These are phyloP conservation scores for Tuber umbilicatum DNA, from an alignment of 495 filamentous ascomycete species.

Conservation along the genomic window DNA sequence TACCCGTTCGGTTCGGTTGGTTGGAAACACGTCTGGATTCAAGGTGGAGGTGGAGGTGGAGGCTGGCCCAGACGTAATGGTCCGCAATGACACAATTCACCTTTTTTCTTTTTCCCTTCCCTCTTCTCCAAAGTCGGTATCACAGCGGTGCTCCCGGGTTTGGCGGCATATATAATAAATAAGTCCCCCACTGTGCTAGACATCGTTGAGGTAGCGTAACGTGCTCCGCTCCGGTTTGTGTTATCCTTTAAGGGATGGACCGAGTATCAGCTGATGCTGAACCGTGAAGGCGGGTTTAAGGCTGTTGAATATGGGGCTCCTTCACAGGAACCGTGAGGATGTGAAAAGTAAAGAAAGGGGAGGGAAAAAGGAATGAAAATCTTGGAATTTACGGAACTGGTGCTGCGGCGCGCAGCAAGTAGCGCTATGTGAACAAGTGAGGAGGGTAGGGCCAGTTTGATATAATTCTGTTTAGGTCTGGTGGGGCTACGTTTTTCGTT, in stretches of 20 bases:
- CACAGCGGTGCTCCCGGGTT: constrained; percentile 1
- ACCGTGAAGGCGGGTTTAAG: not conserved
- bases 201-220: not conserved
- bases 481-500: constrained; percentile 1
- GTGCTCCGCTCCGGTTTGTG: not conserved
- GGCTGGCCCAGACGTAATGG: not conserved
- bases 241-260: not conserved
- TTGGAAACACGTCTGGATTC: not conserved
- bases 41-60: not conserved
- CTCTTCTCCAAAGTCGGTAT: not conserved
- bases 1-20: not conserved
- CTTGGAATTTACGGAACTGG: not conserved
- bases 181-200: not conserved
- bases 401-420: not conserved
- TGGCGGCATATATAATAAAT: not conserved
- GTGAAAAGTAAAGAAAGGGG: not conserved
- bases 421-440: not conserved
- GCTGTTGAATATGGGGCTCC: not conserved
- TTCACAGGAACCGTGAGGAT: not conserved
- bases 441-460: not conserved
- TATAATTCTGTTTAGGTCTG: not conserved
- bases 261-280: not conserved
- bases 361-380: not conserved
- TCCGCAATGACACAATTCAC: not conserved
- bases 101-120: not conserved